phyloP scores from a whole-genome alignment of 768 basidiomycete species.

The Mycena galericulata region DNA sequence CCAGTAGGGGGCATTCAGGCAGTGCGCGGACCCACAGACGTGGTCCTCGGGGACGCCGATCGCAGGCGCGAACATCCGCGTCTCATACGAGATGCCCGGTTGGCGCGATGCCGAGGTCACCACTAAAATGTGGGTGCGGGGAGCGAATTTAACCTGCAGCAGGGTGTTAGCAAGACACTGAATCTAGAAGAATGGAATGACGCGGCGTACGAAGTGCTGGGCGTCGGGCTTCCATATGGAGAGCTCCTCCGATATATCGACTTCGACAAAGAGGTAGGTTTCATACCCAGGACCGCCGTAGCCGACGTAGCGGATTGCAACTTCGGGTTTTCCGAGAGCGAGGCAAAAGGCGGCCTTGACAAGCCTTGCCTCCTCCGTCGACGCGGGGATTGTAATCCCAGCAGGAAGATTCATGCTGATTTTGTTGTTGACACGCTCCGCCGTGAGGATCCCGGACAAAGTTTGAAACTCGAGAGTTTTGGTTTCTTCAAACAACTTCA shows the following conservation, averaged over 20 bases:
- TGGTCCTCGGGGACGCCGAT: constrained; percentile 27
- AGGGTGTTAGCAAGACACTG: neutral
- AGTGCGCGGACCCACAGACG: constrained; percentile 28
- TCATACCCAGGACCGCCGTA: constrained; percentile 21
- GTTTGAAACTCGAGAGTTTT: constrained; percentile 21
- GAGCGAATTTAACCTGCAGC: neutral
- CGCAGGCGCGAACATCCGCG: constrained; percentile 25
- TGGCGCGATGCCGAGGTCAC: constrained; percentile 12
- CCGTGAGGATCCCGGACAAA: constrained; percentile 13
- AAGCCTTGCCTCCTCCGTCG: neutral
- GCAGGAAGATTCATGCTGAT: constrained; percentile 26
- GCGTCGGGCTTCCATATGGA: neutral
- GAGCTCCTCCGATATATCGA: constrained; percentile 11
- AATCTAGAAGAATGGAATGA: neutral
- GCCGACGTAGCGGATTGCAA: constrained; percentile 16
- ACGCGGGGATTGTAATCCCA: constrained; percentile 10
- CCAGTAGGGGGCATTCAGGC: constrained; percentile 29
- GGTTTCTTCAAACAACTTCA: neutral
- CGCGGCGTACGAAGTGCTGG: constrained; percentile 8
- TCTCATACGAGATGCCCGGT: constrained; percentile 19
- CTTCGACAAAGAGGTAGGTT: constrained; percentile 27
- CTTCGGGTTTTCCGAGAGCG: constrained; percentile 5
- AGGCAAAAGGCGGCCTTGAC: constrained; percentile 3
- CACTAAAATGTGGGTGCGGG: constrained; percentile 19
- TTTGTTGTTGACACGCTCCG: constrained; percentile 15